A percentile compares a stretch with the other conserved stretches of the same genome.
Conservation (phyloP, 2,329 filamentous ascomycete genomes). For the Didymella pomorum region DNA sequence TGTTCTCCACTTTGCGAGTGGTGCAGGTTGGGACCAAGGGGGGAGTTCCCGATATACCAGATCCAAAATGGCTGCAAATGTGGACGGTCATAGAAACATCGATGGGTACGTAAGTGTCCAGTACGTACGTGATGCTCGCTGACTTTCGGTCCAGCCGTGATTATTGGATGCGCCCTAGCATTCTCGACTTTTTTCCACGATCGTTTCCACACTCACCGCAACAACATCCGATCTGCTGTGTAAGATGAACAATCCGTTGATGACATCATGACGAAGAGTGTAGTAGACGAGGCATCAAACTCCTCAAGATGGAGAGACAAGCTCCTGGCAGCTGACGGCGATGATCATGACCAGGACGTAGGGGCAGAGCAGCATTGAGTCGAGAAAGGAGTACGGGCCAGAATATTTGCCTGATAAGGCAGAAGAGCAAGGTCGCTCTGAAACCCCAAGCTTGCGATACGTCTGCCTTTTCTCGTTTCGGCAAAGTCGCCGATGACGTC, state of each 20-base stretch:
- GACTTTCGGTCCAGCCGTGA: not conserved
- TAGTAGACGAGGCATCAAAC: too few species aligned
- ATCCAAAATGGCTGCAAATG: not conserved
- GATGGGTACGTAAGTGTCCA: not conserved
- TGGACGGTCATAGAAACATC: not conserved
- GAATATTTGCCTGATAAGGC: too few species aligned
- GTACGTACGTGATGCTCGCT: not conserved
- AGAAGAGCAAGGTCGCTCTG: too few species aligned
- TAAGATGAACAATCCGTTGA: too few species aligned
- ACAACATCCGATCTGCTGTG: too few species aligned
- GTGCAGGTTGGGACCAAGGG: not conserved
- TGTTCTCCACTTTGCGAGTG: not conserved
- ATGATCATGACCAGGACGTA: too few species aligned
- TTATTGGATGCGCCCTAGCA: not conserved
- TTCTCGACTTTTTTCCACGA: not conserved
- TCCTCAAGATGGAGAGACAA: too few species aligned
- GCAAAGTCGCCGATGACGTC: conserved; percentile 12
- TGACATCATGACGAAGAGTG: too few species aligned
- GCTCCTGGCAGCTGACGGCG: too few species aligned
- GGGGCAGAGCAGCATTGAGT: too few species aligned
- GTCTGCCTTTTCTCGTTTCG: not conserved
- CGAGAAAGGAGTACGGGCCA: too few species aligned
- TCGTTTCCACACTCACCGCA: not conserved
- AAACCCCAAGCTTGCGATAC: too few species aligned
- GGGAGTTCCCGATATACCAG: not conserved